These are phyloP conservation scores for Plenodomus lindquistii DNA, from an alignment of 2,329 filamentous ascomycete genomes.

Conservation along the genomic window DNA sequence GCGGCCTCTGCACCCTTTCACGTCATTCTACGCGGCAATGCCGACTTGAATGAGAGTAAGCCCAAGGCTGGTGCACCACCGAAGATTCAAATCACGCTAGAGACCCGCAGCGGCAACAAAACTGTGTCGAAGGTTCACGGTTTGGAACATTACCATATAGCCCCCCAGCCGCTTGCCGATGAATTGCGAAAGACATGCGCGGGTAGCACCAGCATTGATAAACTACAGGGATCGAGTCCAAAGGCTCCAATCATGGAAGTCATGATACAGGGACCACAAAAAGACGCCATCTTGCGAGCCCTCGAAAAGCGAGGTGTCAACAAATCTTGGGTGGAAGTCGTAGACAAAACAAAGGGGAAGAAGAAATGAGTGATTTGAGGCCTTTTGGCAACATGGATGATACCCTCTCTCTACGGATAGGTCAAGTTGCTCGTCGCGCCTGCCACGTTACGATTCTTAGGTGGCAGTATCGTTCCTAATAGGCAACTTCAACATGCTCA, in stretches of 20 bases:
- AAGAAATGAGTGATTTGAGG: conserved; percentile 44
- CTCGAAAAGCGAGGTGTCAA: conserved; percentile 63
- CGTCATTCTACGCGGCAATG: conserved; percentile 57
- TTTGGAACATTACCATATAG: conserved; percentile 64
- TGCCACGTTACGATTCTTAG: no score
- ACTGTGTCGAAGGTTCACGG: conserved; percentile 66
- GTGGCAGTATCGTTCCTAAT: no score
- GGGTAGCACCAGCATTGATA: conserved; percentile 67
- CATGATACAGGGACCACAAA: conserved; percentile 69
- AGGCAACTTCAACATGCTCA: no score
- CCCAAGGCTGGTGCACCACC: conserved; percentile 64
- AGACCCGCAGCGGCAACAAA: conserved; percentile 69
- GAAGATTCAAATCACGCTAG: conserved; percentile 62
- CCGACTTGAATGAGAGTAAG: conserved; percentile 51
- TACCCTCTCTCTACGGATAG: conserved; percentile 3
- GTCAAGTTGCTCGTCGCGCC: no score
- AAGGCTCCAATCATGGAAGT: conserved; percentile 69
- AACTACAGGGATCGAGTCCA: conserved; percentile 62
- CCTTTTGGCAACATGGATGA: conserved; percentile 3
- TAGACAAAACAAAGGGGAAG: conserved; percentile 71
- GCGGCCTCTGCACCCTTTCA: conserved; percentile 61
- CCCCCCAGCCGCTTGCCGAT: conserved; percentile 63
- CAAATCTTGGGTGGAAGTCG: conserved; percentile 63
- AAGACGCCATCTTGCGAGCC: conserved; percentile 62
- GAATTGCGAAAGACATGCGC: conserved; percentile 70